Evolutionary conservation across 306 rosid genomes (phyloP).

Genomic region (Cotoneaster glaucophyllus): DNA sequence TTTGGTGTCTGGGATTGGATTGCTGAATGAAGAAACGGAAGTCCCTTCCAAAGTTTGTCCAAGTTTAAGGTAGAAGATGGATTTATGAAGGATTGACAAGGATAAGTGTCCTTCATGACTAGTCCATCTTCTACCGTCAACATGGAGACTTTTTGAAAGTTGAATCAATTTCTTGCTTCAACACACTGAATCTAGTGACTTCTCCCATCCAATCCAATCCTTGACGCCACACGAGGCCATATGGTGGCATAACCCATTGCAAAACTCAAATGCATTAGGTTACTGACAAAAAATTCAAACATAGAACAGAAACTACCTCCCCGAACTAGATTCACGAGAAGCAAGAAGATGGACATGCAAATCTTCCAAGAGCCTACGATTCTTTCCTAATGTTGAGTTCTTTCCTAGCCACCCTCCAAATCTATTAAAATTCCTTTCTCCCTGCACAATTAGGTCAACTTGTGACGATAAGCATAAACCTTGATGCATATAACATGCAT

Average conservation of each 20-base stretch:
- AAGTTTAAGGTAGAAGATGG: too few relatives aligned
- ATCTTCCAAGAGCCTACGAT: slow-evolving; percentile 83
- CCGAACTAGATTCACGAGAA: slow-evolving; percentile 74
- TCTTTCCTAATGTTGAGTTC: slow-evolving; percentile 80
- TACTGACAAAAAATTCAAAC: slow-evolving; percentile 9
- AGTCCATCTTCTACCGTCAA: not conserved
- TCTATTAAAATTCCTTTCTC: slow-evolving; percentile 80
- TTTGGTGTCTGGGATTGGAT: not conserved
- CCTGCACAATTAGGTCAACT: slow-evolving; percentile 41
- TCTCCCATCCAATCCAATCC: not conserved
- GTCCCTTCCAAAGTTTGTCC: not conserved
- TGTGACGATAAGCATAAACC: slow-evolving; percentile 5
- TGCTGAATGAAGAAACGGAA: not conserved
- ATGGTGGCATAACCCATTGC: not conserved
- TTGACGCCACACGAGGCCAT: not conserved
- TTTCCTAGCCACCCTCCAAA: slow-evolving; percentile 97
- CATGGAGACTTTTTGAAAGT: not conserved
- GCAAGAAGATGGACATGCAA: slow-evolving; percentile 85
- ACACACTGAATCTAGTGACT: not conserved
- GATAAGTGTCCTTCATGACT: not conserved
- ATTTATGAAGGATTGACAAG: not conserved
- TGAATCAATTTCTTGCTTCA: not conserved
- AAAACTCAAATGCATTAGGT: slow-evolving; percentile 3
- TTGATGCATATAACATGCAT: not conserved
- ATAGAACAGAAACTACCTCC: slow-evolving; percentile 48